Evolutionary conservation across 257 asterid genomes (phyloP).

Genomic region (Petunia axillaris): DNA sequence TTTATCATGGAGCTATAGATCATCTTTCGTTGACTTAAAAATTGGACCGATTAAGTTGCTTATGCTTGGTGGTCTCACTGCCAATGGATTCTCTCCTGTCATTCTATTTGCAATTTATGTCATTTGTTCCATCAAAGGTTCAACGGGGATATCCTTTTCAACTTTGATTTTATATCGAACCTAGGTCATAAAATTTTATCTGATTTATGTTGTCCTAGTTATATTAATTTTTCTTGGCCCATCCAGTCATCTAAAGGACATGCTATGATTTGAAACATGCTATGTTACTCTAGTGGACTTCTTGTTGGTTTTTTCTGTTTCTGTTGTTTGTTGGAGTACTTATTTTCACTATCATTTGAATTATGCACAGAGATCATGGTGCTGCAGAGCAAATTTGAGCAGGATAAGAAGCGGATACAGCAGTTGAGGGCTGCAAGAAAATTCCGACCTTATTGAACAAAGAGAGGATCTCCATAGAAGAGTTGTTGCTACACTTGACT

Average conservation of each 20-base stretch:
- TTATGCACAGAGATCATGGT: constrained; percentile 70
- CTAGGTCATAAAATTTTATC: background rate
- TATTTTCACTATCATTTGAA: background rate
- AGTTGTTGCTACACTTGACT: background rate
- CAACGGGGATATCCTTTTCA: background rate
- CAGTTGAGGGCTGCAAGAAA: constrained; percentile 86
- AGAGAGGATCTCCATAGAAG: background rate
- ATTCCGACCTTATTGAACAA: constrained; percentile 69
- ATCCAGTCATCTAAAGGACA: background rate
- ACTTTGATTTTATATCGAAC: background rate
- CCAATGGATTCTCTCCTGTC: background rate
- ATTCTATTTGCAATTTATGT: background rate
- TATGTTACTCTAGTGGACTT: background rate
- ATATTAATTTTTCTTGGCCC: background rate
- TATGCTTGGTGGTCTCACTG: background rate
- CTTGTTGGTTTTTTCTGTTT: background rate
- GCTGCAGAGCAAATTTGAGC: constrained; percentile 91
- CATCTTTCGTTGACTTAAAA: background rate
- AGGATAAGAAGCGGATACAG: constrained; percentile 90
- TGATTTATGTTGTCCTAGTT: background rate
- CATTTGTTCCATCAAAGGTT: background rate
- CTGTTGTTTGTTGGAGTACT: background rate
- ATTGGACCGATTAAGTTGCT: background rate
- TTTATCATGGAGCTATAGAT: background rate
- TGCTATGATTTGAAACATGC: background rate